Base-by-base conservation (phyloP, 1,284 basidiomycete species). In the Apiotrichum montevideense region DNA sequence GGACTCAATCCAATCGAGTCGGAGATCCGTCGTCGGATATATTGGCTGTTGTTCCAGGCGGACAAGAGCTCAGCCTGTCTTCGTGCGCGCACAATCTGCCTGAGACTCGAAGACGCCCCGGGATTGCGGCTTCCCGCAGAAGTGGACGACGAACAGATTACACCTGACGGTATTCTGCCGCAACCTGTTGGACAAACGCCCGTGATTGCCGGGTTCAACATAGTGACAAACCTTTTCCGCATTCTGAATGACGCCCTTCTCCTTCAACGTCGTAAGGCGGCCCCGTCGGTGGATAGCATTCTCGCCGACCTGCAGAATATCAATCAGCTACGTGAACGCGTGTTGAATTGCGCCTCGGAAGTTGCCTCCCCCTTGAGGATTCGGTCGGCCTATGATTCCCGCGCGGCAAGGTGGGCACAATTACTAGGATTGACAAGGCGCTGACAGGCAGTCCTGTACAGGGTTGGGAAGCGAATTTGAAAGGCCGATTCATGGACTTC, bases 141-240 rank as follows among this genome's bases (percentile, higher is more conserved):
- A 58, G 69, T 75, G 10, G 73, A 75, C 56, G 75, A 77, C 56
- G 72, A 74, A 39, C 64, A 69, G 45, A 77, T 77, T 63, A 74
- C 73, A 0, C 32, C 59, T 0, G 59, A 62, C 29, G 73, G 73
- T 0, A 66, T 74, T 32, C 55, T 68, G 14, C 68, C 69, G 3
- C 74, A 74, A 56, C 68, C 72, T 0, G 35, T 54, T 0, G 71
- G 66, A 7, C 59, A 60, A 9, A 72, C 70, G 7, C 67, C 73
- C 3, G 60, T 69, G 10, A 69, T 75, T 21, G 59, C 66, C 11
- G 72, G 73, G 4, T 75, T 78, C 64, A 74, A 72, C 57, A 62
- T 71, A 9, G 63, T 65, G 11, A 72, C 71, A 6, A 65, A 67
- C 51, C 62, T 74, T 11, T 71, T 71, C 61, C 66, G 69, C 32